Base-by-base conservation (phyloP, 805 yeast species). In the Saccharomyces kudriavzevii region DNA sequence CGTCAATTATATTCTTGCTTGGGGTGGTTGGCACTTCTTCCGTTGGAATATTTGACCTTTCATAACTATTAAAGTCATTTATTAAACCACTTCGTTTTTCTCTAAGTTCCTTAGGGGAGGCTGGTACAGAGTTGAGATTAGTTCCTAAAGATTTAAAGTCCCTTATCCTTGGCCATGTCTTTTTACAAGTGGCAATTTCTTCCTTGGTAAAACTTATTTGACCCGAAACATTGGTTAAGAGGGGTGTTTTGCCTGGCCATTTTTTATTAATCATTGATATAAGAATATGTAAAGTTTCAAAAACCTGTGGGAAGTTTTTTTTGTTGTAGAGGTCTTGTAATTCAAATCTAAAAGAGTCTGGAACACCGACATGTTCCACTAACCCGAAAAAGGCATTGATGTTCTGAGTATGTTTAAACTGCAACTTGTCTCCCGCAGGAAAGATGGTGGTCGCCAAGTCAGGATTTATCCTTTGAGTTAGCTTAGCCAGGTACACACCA, bases 341-440 rank as follows among this genome's bases (percentile, higher is more conserved):
- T 67, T 92, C 99, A 66, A 94, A 94, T 49, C 87, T 79, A 68
- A 91, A 94, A 52, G 90, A 77, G 53, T 88, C 91, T 0, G 98
- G 99, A 59, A 94, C 82, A 27, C 81, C 83, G 56, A 89, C 77
- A 54, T 74, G 79, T 53, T 81, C 84, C 29, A 89, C 74, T 53
- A 92, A 79, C 22, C 78, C 74, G 66, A 92, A 85, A 67, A 92
- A 91, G 24, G 83, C 76, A 61, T 89, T 89, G 65, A 94, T 92
- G 66, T 94, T 94, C 65, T 94, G 97, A 0, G 96, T 89, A 68
- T 89, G 96, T 57, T 87, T 83, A 74, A 89, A 94, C 66, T 89
- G 91, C 43, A 91, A 75, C 58, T 75, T 87, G 60, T 78, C 78
- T 49, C 81, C 81, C 61, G 79, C 72, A 40, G 82, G 82, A 14